These are phyloP conservation scores for Aleurites moluccanus DNA, from an alignment of 441 rosid species.

Conservation along the genomic window DNA sequence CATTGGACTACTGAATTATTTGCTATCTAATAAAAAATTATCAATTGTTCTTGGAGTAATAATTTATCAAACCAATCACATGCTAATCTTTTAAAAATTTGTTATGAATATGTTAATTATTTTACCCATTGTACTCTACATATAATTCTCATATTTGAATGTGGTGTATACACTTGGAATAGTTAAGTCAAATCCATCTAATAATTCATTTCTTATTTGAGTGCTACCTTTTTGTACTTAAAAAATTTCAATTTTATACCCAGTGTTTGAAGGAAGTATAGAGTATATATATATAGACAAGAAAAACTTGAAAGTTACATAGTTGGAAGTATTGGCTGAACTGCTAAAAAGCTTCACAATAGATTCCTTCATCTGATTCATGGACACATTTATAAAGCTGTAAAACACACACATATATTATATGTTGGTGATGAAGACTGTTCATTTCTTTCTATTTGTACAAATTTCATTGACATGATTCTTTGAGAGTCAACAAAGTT, in stretches of 20 bases:
- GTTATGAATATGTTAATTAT: too few relatives aligned
- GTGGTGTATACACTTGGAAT: too few relatives aligned
- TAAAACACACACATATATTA: not conserved
- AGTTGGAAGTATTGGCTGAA: not conserved
- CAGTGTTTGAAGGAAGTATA: too few relatives aligned
- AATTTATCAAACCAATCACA: too few relatives aligned
- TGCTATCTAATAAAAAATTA: too few relatives aligned
- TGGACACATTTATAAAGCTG: not conserved
- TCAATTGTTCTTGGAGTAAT: too few relatives aligned
- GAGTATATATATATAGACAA: not conserved
- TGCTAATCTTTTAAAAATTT: too few relatives aligned
- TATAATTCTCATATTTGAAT: too few relatives aligned
- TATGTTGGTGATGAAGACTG: not conserved
- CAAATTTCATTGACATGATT: not conserved
- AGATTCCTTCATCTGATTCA: slow-evolving; percentile 8
- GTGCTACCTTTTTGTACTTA: not conserved
- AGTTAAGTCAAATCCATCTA: too few relatives aligned
- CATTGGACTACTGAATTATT: too few relatives aligned
- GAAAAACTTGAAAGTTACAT: not conserved
- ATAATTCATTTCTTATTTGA: too few relatives aligned
- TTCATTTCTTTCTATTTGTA: not conserved
- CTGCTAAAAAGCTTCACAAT: not conserved
- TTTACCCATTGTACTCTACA: too few relatives aligned
- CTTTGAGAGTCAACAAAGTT: slow-evolving; percentile 26
- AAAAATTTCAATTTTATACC: not conserved